These are phyloP conservation scores for Penicillium rolfsii DNA, from an alignment of 2,329 filamentous ascomycete genomes.

Conservation along the genomic window DNA sequence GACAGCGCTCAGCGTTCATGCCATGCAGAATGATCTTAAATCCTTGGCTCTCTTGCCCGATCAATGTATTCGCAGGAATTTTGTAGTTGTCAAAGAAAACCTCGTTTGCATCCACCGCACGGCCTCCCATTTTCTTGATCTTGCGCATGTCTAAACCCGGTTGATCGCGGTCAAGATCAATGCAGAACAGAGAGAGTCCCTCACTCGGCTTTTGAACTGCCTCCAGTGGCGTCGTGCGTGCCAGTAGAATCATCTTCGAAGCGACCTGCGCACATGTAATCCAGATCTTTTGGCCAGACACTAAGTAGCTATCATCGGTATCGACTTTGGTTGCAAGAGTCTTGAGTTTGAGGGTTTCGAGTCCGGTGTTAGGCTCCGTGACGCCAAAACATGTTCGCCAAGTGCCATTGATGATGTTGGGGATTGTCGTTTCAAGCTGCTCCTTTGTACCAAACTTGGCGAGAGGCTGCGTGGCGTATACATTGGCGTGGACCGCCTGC, in stretches of 20 bases:
- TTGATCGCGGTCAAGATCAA: slow-evolving; percentile 67
- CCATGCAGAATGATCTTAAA: slow-evolving; percentile 80
- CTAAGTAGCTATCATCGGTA: slow-evolving; percentile 63
- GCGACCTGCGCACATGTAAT: slow-evolving; percentile 84
- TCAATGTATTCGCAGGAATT: slow-evolving; percentile 65
- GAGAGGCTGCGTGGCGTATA: slow-evolving; percentile 67
- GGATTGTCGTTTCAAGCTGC: slow-evolving; percentile 67
- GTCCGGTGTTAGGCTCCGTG: slow-evolving; percentile 79
- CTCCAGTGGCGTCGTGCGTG: slow-evolving; percentile 71
- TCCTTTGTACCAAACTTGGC: slow-evolving; percentile 70
- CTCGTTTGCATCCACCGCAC: slow-evolving; percentile 82
- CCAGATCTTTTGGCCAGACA: slow-evolving; percentile 86
- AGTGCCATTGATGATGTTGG: slow-evolving; percentile 71
- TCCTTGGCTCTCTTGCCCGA: slow-evolving; percentile 73
- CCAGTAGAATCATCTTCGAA: slow-evolving; percentile 79
- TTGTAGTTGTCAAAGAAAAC: slow-evolving; percentile 83
- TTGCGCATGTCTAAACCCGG: slow-evolving; percentile 67
- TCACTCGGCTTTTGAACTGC: slow-evolving; percentile 71
- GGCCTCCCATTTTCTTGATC: slow-evolving; percentile 84
- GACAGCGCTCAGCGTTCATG: slow-evolving; percentile 77
- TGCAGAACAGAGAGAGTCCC: slow-evolving; percentile 78
- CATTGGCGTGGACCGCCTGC: slow-evolving; percentile 61
- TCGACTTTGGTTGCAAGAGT: slow-evolving; percentile 66
- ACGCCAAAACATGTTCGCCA: slow-evolving; percentile 80
- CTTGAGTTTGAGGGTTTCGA: slow-evolving; percentile 73